Conservation (phyloP, 1,139 yeast genomes). For the Blastobotrys serpentis region DNA sequence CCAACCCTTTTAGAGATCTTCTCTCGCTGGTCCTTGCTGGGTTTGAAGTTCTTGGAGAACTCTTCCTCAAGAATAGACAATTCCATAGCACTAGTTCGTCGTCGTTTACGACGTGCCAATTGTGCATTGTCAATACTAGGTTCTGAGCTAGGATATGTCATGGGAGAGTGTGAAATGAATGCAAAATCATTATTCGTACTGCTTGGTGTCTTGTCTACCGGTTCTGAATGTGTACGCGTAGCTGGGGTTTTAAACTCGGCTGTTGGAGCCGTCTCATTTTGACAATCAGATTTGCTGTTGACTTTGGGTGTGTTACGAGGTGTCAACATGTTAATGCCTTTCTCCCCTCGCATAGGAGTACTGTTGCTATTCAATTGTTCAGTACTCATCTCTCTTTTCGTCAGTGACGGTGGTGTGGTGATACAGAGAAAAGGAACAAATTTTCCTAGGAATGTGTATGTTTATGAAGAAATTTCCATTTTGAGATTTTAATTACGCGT, state of each 20-base stretch:
- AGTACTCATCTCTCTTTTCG: neutral
- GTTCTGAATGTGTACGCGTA: slow-evolving; percentile 1
- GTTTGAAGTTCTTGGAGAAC: slow-evolving; percentile 74
- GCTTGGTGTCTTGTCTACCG: neutral
- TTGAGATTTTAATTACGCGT: neutral
- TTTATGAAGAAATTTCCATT: slow-evolving; percentile 5
- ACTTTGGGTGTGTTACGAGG: slow-evolving; percentile 8
- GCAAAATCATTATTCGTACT: slow-evolving; percentile 56
- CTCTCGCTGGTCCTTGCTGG: slow-evolving; percentile 70
- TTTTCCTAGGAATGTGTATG: neutral
- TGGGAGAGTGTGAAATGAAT: slow-evolving; percentile 78
- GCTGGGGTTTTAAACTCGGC: slow-evolving; percentile 8
- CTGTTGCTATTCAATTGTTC: neutral
- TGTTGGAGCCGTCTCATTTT: no score
- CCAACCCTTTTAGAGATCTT: slow-evolving; percentile 75
- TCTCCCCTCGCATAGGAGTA: neutral
- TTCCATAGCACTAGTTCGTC: slow-evolving; percentile 91
- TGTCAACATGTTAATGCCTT: neutral
- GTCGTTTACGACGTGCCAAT: slow-evolving; percentile 85
- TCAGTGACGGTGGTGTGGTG: neutral
- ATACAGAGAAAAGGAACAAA: neutral
- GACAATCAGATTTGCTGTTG: neutral
- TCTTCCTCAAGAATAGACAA: slow-evolving; percentile 75
- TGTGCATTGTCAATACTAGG: slow-evolving; percentile 88
- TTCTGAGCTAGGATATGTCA: slow-evolving; percentile 78